phyloP scores from a whole-genome alignment of 1,139 yeast species.

The Yamadazyma dendronema region DNA sequence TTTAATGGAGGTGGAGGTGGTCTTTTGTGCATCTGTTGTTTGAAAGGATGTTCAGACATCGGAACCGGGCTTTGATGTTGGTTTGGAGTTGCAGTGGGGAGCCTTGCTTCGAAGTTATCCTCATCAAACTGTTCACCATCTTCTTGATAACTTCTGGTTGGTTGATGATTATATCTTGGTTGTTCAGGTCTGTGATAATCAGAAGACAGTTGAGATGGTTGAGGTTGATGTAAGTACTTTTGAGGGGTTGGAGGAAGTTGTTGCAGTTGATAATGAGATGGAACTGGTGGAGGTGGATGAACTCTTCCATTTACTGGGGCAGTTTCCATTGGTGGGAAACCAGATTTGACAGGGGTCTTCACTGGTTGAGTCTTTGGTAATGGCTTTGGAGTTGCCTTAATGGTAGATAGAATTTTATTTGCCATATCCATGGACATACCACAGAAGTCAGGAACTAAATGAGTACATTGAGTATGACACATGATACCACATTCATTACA shows the following conservation, averaged over 20 bases:
- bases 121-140: conserved; percentile 9
- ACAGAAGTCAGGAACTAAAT: conserved; percentile 94
- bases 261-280: conserved; percentile 5
- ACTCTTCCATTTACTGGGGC: conserved; percentile 10
- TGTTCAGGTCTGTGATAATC: background rate
- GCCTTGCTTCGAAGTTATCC: conserved; percentile 15
- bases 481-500: conserved; percentile 94
- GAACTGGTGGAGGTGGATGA: conserved; percentile 9
- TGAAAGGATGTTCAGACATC: conserved; percentile 27
- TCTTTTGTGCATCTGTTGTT: conserved; percentile 21
- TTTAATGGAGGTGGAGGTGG: conserved; percentile 20
- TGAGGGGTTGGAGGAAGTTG: conserved; percentile 3
- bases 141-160: background rate
- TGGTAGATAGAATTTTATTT: conserved; percentile 79
- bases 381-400: conserved; percentile 69
- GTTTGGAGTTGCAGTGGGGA: conserved; percentile 38
- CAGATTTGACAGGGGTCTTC: conserved; percentile 5
- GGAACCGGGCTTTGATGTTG: conserved; percentile 35
- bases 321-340: conserved; percentile 17
- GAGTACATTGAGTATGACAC: conserved; percentile 92
- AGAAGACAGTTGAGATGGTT: background rate
- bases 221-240: conserved; percentile 1
- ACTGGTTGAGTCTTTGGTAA: conserved; percentile 6
- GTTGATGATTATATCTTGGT: background rate
- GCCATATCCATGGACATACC: conserved; percentile 99